phyloP scores from a whole-genome alignment of 2,329 filamentous ascomycete species.

The Penicillium sp. region DNA sequence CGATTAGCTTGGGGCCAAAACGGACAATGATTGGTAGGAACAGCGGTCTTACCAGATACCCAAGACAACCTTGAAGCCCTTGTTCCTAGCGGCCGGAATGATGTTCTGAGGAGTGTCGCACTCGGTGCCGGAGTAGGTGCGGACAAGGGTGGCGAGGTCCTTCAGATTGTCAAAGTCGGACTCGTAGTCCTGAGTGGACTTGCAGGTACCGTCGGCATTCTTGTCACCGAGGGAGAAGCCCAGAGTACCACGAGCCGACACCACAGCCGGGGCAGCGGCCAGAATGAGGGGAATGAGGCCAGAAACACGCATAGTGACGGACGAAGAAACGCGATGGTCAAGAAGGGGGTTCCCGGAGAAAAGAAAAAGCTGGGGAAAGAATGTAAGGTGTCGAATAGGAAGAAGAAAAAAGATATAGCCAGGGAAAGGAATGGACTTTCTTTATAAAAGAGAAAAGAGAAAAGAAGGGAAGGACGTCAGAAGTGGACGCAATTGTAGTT shows the following conservation, averaged over 20 bases:
- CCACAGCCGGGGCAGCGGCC: constrained; percentile 52
- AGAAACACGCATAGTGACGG: constrained; percentile 51
- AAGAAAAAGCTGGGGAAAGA: constrained; percentile 9
- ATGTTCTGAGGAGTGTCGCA: constrained; percentile 67
- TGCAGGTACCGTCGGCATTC: constrained; percentile 64
- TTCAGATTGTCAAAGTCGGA: constrained; percentile 66
- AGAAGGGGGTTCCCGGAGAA: constrained; percentile 9
- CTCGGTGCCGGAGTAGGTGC: constrained; percentile 68
- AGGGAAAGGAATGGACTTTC: constrained; percentile 10
- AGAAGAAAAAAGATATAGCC: constrained; percentile 12
- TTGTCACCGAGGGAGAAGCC: constrained; percentile 71
- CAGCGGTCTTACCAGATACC: constrained; percentile 63
- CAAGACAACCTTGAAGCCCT: constrained; percentile 69
- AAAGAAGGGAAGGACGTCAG: constrained; percentile 14
- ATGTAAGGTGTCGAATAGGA: constrained; percentile 1
- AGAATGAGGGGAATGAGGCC: constrained; percentile 46
- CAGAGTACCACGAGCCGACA: constrained; percentile 58
- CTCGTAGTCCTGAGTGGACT: constrained; percentile 64
- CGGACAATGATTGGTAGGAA: not conserved
- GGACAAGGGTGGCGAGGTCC: constrained; percentile 59
- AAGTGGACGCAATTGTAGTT: not conserved
- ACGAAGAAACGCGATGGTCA: constrained; percentile 6
- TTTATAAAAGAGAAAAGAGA: not conserved
- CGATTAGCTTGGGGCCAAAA: not conserved
- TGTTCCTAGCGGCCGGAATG: constrained; percentile 66